Evolutionary conservation across 2,329 filamentous ascomycete species (phyloP).

Genomic region (Helminthosporium solani): DNA sequence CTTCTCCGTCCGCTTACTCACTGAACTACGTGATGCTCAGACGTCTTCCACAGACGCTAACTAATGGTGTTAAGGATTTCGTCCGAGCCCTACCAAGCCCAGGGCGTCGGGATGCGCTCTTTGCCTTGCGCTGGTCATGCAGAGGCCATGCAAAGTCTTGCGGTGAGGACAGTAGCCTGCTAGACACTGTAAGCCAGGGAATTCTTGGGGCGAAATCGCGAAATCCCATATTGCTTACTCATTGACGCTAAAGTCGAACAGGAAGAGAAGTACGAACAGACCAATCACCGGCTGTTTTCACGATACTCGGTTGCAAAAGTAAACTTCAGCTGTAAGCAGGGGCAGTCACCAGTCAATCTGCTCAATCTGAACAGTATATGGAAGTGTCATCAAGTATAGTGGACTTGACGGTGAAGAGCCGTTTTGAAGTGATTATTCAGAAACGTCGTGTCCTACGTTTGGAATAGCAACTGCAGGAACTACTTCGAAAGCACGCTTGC

Average conservation of each 20-base stretch:
- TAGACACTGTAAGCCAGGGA: background rate
- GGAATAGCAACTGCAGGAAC: too few relatives aligned
- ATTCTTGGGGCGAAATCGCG: background rate
- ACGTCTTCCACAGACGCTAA: background rate
- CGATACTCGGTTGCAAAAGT: background rate
- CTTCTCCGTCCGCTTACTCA: constrained; percentile 1
- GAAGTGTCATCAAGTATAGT: too few relatives aligned
- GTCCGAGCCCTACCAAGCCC: background rate
- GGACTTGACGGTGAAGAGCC: too few relatives aligned
- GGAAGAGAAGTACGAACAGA: constrained; percentile 9
- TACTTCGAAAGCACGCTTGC: too few relatives aligned
- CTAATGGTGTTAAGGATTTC: too few relatives aligned
- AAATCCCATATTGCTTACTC: constrained; percentile 1
- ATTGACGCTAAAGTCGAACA: constrained; percentile 1
- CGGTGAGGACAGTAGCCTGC: background rate
- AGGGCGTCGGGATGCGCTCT: background rate
- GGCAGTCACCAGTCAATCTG: background rate
- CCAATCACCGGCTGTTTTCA: background rate
- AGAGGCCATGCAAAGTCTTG: background rate
- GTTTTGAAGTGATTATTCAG: too few relatives aligned
- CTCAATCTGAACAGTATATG: too few relatives aligned
- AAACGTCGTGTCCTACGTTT: too few relatives aligned
- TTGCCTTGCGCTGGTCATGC: background rate
- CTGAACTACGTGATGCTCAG: background rate
- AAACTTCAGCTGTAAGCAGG: background rate